Base-by-base conservation (phyloP, 2,329 filamentous ascomycete species). In the Corinectria fuckeliana region DNA sequence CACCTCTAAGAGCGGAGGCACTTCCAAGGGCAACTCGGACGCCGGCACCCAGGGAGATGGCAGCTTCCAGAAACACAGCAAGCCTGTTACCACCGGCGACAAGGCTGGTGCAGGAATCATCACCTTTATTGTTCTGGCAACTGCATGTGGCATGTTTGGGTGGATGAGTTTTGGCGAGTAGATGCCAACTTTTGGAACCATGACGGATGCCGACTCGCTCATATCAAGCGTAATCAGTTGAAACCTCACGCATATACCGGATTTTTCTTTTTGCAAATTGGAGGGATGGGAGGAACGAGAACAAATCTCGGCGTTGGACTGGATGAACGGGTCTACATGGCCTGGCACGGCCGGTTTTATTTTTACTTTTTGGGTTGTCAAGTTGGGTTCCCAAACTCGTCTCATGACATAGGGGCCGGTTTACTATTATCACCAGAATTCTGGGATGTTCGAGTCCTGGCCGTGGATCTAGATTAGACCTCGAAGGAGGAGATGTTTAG, bases 1-100 rank as follows among this genome's bases (percentile, higher is more conserved):
- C 14, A 83, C 82, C 0, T 78, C 78, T 2, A 63, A 72, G 9
- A 79, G 77, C 2, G 86, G 85, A 50, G 86, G 86, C 53, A 86
- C 79, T 1, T 82, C 80, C 42, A 69, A 72, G 62, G 80, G 81
- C 28, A 73, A 83, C 55, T 74, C 75, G 4, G 75, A 80, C 57
- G 80, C 80, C 4, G 79, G 77, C 18, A 73, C 72, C 21, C 71
- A 75, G 26, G 73, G 74, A 56, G 73, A 77, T 34, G 69, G 75
- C 59, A 70, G 72, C 16, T 76, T 77, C 30, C 66, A 70, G 32
- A 69, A 71, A 51, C 55, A 71, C 18, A 63, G 69, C 14, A 67
- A 68, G 51, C 75, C 77, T 10, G 74, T 82, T 38, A 80, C 76
- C 5, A 76, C 76, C 16, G 79, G 71, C 23, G 81, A 82, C 60